These are phyloP conservation scores for Penicillium sp. DNA, from an alignment of 2,329 filamentous ascomycete genomes.

Conservation along the genomic window DNA sequence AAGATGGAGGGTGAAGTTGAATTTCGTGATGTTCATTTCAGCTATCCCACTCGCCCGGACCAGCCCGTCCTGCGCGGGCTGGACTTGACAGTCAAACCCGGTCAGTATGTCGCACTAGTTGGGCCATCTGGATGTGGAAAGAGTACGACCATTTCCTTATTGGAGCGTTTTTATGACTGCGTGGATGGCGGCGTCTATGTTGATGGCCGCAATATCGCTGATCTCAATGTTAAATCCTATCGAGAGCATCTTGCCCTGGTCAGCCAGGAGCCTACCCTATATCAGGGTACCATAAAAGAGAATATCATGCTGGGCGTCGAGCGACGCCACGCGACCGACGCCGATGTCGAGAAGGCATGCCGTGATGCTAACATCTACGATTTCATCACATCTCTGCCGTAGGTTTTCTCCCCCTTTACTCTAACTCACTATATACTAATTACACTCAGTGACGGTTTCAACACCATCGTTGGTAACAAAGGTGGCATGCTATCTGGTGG, in stretches of 20 bases:
- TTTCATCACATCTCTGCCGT: slow-evolving; percentile 80
- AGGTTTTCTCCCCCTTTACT: slow-evolving; percentile 31
- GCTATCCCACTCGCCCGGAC: slow-evolving; percentile 87
- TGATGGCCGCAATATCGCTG: slow-evolving; percentile 78
- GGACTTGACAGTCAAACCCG: slow-evolving; percentile 54
- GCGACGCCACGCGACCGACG: slow-evolving; percentile 44
- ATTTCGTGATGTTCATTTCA: slow-evolving; percentile 90
- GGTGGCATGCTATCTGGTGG: slow-evolving; percentile 83
- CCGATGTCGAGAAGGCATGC: slow-evolving; percentile 76
- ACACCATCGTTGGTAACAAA: slow-evolving; percentile 83
- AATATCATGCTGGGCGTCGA: slow-evolving; percentile 82
- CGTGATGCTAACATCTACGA: slow-evolving; percentile 91
- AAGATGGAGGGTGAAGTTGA: slow-evolving; percentile 76
- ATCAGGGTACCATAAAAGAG: slow-evolving; percentile 86
- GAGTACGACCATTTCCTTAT: slow-evolving; percentile 84
- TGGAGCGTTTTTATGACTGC: slow-evolving; percentile 95
- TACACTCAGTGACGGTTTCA: slow-evolving; percentile 66
- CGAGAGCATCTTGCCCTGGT: slow-evolving; percentile 82
- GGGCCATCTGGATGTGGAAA: slow-evolving; percentile 96
- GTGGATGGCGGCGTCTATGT: slow-evolving; percentile 76
- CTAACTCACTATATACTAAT: background rate
- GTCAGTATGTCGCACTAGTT: slow-evolving; percentile 69
- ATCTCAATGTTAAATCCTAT: slow-evolving; percentile 82
- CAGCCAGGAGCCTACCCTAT: slow-evolving; percentile 90
- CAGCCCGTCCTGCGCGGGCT: slow-evolving; percentile 89